These are phyloP conservation scores for Osmanthus fragrans DNA, from an alignment of 257 asterid genomes.

Conservation along the genomic window DNA sequence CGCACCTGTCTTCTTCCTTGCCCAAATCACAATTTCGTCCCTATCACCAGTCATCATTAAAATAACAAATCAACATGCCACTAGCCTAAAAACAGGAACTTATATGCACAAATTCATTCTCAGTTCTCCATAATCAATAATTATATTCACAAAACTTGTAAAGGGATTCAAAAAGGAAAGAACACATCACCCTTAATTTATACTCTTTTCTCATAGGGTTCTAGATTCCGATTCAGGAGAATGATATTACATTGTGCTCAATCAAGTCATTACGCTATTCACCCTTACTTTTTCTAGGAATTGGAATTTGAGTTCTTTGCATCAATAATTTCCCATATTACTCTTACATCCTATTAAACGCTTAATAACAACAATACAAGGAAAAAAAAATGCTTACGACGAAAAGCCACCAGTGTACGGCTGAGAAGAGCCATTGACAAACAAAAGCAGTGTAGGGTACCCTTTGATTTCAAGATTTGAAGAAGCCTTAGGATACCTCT, in stretches of 20 bases:
- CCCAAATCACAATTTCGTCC: slow-evolving; percentile 93
- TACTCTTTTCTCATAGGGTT: background rate
- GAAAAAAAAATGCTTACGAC: slow-evolving; percentile 49
- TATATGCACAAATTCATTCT: background rate
- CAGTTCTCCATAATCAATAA: background rate
- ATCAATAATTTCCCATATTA: background rate
- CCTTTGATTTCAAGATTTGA: slow-evolving; percentile 73
- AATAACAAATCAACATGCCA: slow-evolving; percentile 12
- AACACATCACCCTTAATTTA: background rate
- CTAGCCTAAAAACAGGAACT: background rate
- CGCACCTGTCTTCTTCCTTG: slow-evolving; percentile 82
- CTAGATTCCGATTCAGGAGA: background rate
- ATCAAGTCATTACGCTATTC: background rate
- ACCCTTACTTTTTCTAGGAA: background rate
- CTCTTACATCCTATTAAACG: background rate
- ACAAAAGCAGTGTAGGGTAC: slow-evolving; percentile 81
- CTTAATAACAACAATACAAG: background rate
- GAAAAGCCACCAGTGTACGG: slow-evolving; percentile 93
- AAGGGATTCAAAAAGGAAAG: background rate
- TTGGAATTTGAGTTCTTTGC: background rate
- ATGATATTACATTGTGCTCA: background rate
- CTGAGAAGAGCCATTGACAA: slow-evolving; percentile 76
- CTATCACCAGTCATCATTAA: slow-evolving; percentile 33
- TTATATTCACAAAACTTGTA: background rate
- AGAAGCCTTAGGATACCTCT: slow-evolving; percentile 77